phyloP scores from a whole-genome alignment of 164 flowering plant species.

The Warburgia ugandensis region DNA sequence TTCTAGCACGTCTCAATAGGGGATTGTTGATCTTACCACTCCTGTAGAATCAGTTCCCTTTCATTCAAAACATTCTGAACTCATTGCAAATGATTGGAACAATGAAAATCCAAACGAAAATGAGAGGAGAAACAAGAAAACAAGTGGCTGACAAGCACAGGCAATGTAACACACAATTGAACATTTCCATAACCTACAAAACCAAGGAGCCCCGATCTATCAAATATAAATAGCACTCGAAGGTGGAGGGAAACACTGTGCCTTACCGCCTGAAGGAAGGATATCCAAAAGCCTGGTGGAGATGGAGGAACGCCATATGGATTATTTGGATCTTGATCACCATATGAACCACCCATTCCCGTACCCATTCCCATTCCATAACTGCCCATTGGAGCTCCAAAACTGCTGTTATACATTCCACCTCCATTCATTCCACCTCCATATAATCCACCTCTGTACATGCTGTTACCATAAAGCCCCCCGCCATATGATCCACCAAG shows the following conservation, averaged over 20 bases:
- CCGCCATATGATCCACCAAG: slow-evolving; percentile 51
- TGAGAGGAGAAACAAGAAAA: no score
- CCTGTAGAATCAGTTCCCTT: no score
- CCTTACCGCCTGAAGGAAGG: slow-evolving; percentile 65
- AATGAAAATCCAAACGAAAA: no score
- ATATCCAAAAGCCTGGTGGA: slow-evolving; percentile 94
- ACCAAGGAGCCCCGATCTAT: neutral
- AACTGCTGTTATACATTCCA: slow-evolving; percentile 59
- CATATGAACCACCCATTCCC: slow-evolving; percentile 60
- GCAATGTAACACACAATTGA: no score
- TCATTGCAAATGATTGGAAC: no score
- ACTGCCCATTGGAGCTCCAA: slow-evolving; percentile 59
- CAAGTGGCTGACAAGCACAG: no score
- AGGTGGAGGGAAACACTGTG: neutral
- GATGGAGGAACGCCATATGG: slow-evolving; percentile 71
- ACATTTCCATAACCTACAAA: neutral
- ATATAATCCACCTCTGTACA: slow-evolving; percentile 40
- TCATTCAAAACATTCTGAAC: no score
- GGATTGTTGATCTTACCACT: no score
- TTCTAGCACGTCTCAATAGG: no score
- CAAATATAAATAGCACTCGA: neutral
- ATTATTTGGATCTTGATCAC: slow-evolving; percentile 84
- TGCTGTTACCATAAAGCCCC: slow-evolving; percentile 34
- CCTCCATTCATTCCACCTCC: slow-evolving; percentile 57
- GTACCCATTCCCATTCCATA: slow-evolving; percentile 51